Base-by-base conservation (phyloP, 352 stramenopile genomes). In the Pythium phragmiticola region DNA sequence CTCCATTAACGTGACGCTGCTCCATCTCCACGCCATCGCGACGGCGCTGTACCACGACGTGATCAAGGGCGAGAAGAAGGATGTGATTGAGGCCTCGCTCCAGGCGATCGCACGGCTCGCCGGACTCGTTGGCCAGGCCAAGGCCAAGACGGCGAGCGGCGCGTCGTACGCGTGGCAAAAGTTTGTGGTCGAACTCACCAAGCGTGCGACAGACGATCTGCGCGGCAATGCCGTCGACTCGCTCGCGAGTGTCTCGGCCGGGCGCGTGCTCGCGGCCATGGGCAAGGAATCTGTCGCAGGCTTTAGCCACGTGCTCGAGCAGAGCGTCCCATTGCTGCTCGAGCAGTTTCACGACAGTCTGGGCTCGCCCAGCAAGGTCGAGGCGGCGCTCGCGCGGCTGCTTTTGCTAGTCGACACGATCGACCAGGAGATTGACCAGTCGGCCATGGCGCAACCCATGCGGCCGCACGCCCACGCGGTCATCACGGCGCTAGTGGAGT, bases 341-440 rank as follows among this genome's bases (percentile, higher is more conserved):
- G 65, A 84, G 41, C 82, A 92, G 65, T 85, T 92, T 12, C 37
- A 72, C 4, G 76, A 81, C 37, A 80, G 69, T 23, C 59, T 74
- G 6, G 65, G 74, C 28, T 85, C 86, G 16, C 56, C 68, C 17
- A 80, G 77, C 28, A 88, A 89, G 55, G 88, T 74, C 63, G 87
- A 95, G 72, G 82, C 87, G 11, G 76, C 78, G 19, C 63, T 93
- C 2, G 79, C 74, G 17, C 78, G 84, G 9, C 64, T 94, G 59
- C 56, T 92, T 49, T 65, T 90, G 19, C 69, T 95, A 8, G 77
- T 94, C n/a, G 70, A 94, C 65, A 90, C 77, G 34, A 95, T 93
- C 36, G 84, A 95, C 63, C 74, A 75, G 39, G 87, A 95, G 54
- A 83, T 95, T 55, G 84, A 94, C 58, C 87, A 92, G 68, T 91